Conservation (phyloP, 371 early-diverging fungal genomes). For the Saksenaea vasiformis region DNA sequence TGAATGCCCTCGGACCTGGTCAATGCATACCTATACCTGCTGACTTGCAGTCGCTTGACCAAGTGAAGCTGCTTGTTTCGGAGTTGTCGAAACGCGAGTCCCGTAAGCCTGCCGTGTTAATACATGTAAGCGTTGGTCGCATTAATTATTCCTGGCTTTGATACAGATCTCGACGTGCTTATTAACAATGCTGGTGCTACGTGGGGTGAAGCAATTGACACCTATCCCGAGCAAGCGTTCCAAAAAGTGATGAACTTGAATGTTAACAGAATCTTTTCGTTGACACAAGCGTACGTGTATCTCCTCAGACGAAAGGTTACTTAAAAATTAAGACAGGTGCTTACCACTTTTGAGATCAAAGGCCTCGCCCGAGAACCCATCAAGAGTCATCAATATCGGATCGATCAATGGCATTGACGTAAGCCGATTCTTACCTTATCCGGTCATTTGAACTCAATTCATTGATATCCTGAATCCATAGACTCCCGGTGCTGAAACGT, state of each 20-base stretch:
- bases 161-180: conserved; percentile 82
- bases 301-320: not conserved
- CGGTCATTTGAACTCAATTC: not conserved
- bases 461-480: conserved; percentile 46
- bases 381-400: conserved; percentile 69
- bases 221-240: conserved; percentile 72
- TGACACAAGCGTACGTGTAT: conserved; percentile 74
- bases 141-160: not conserved
- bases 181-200: conserved; percentile 88
- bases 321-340: conserved; percentile 35
- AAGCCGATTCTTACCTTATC: too few relatives aligned
- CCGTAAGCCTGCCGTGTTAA: conserved; percentile 32
- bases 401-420: conserved; percentile 74
- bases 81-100: conserved; percentile 63
- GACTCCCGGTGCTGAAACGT: conserved; percentile 63
- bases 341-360: conserved; percentile 76
- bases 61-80: conserved; percentile 60
- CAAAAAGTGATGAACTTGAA: conserved; percentile 88
- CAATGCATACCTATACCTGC: conserved; percentile 75
- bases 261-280: conserved; percentile 80
- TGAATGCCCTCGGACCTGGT: conserved; percentile 69
- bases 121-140: not conserved
- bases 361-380: conserved; percentile 58
- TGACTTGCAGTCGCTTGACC: conserved; percentile 71
- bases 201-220: conserved; percentile 67